These are phyloP conservation scores for Coemansia javaensis DNA, from an alignment of 192 early-diverging fungal genomes.

Conservation along the genomic window DNA sequence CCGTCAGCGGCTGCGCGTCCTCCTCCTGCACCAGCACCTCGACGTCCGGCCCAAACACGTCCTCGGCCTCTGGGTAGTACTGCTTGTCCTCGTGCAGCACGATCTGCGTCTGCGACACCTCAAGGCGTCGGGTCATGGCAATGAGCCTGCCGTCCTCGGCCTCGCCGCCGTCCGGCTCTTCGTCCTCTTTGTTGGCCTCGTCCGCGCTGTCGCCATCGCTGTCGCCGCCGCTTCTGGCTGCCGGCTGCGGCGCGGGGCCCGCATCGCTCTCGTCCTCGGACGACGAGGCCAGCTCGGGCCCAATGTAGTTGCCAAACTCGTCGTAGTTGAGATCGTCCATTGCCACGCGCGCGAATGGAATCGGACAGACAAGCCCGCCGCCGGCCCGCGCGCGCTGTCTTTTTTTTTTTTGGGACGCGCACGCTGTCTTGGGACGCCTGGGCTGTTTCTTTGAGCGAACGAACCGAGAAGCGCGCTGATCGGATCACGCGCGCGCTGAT, in stretches of 20 bases:
- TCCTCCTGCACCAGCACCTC: constrained; percentile 96
- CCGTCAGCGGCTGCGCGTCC: constrained; percentile 91
- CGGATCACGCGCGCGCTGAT: no score
- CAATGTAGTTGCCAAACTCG: constrained; percentile 99
- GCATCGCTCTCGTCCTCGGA: constrained; percentile 55
- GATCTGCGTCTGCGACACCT: constrained; percentile 59
- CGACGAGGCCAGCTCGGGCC: constrained; percentile 76
- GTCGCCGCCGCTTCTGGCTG: background rate
- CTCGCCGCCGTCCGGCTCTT: constrained; percentile 8
- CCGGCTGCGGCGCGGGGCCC: background rate
- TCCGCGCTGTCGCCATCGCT: constrained; percentile 6
- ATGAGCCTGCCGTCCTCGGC: constrained; percentile 9
- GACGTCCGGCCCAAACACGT: constrained; percentile 92
- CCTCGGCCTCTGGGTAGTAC: constrained; percentile 96
- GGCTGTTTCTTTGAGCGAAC: no score
- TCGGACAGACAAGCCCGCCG: no score
- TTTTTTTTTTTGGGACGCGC: no score
- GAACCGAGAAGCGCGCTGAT: no score
- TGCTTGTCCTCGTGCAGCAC: constrained; percentile 98
- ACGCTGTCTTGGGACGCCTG: no score
- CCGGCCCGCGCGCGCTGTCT: no score
- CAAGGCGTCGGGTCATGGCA: constrained; percentile 31
- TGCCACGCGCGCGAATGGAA: background rate
- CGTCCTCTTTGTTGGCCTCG: constrained; percentile 27
- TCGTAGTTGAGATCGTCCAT: constrained; percentile 82